phyloP scores from a whole-genome alignment of 331 rosid species.

The Acacia pycnantha region DNA sequence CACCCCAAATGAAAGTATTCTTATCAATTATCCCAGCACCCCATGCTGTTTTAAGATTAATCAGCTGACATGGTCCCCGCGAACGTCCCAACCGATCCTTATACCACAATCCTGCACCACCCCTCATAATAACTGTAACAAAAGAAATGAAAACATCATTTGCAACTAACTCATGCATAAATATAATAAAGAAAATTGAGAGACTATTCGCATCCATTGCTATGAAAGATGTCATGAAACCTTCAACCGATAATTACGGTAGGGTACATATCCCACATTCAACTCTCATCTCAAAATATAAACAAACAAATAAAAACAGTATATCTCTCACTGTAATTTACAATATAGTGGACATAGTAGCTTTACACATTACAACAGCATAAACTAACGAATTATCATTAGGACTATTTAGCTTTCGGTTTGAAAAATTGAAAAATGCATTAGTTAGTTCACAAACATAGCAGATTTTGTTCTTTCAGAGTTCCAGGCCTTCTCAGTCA shows the following conservation, averaged over 20 bases:
- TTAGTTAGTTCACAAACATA: neutral
- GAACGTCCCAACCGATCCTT: conserved; percentile 93
- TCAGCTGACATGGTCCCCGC: conserved; percentile 77
- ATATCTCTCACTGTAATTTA: neutral
- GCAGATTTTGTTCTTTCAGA: neutral
- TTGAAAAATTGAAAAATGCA: neutral
- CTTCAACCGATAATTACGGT: conserved; percentile 5
- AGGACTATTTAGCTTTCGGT: neutral
- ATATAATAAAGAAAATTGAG: neutral
- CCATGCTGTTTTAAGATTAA: conserved; percentile 86
- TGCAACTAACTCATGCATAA: conserved; percentile 12
- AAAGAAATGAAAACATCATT: conserved; percentile 9
- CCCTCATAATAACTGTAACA: conserved; percentile 77
- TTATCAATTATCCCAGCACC: conserved; percentile 91
- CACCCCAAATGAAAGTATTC: conserved; percentile 94
- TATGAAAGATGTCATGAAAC: conserved; percentile 10
- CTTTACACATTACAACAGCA: neutral
- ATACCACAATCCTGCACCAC: conserved; percentile 69
- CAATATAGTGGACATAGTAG: neutral
- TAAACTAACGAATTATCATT: neutral
- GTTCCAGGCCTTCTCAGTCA: neutral
- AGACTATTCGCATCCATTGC: neutral
- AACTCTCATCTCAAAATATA: neutral
- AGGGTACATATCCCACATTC: conserved; percentile 9
- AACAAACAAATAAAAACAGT: neutral